phyloP scores from a whole-genome alignment of 2,329 filamentous ascomycete genomes.

The Cladosporium sp. region DNA sequence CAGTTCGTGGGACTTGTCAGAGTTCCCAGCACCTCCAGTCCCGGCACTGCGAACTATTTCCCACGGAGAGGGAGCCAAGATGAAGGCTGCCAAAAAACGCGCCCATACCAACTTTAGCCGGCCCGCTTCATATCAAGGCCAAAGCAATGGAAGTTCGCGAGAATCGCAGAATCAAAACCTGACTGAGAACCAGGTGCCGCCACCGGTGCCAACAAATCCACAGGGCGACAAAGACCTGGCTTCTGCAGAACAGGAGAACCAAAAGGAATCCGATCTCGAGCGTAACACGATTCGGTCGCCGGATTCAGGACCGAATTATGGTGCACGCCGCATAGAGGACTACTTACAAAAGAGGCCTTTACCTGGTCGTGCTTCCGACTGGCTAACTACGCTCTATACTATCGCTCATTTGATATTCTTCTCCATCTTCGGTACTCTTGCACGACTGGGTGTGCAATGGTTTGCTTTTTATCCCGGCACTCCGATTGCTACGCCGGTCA shows the following conservation, averaged over 20 bases:
- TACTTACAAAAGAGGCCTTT: conserved; percentile 10
- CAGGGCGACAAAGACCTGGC: not conserved
- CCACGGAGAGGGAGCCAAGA: not conserved
- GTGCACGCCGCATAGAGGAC: not conserved
- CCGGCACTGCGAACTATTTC: not conserved
- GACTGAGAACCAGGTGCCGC: conserved; percentile 5
- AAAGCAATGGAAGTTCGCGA: conserved; percentile 1
- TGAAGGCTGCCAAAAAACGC: not conserved
- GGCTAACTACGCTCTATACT: conserved; percentile 52
- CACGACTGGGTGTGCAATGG: conserved; percentile 75
- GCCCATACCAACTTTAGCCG: conserved; percentile 9
- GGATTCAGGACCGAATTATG: conserved; percentile 50
- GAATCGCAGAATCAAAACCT: conserved; percentile 14
- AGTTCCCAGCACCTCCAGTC: not conserved
- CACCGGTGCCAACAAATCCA: not conserved
- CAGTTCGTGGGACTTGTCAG: not conserved
- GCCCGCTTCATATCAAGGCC: not conserved
- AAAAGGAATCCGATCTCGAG: not conserved
- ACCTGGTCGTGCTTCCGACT: conserved; percentile 2
- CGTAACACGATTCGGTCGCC: conserved; percentile 48
- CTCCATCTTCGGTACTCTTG: conserved; percentile 79
- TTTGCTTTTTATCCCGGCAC: conserved; percentile 77
- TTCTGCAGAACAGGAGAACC: not conserved
- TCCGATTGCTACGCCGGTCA: conserved; percentile 69
- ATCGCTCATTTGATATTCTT: conserved; percentile 83